Conservation (phyloP, 2,329 filamentous ascomycete species). For the Venturia aucupariae region DNA sequence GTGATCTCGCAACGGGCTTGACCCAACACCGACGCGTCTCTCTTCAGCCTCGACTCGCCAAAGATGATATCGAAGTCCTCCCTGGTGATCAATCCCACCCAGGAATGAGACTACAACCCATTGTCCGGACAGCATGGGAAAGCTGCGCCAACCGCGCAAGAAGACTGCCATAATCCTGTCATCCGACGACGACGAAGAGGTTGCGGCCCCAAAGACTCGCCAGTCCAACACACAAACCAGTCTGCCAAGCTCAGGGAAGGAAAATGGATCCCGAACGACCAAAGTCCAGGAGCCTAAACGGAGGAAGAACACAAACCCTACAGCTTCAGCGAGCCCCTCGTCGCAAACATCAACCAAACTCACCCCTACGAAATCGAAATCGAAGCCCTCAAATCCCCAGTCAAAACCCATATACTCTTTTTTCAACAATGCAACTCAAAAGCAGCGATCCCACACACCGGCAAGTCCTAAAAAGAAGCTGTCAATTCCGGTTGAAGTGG, state of each 20-base stretch:
- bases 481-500: conserved; percentile 19
- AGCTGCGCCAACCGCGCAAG: conserved; percentile 24
- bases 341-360: neutral
- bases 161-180: conserved; percentile 26
- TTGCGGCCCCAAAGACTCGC: neutral
- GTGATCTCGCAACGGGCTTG: neutral
- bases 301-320: neutral
- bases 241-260: neutral
- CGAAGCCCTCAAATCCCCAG: conserved; percentile 3
- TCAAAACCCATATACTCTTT: conserved; percentile 28
- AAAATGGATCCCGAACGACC: neutral
- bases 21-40: neutral
- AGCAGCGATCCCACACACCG: conserved; percentile 30
- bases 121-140: conserved; percentile 27
- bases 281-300: neutral
- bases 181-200: conserved; percentile 25
- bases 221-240: neutral
- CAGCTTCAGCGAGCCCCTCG: neutral
- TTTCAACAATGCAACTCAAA: conserved; percentile 37
- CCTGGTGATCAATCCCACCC: neutral
- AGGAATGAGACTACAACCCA: neutral
- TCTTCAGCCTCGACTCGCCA: too few species aligned
- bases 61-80: neutral
- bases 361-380: neutral
- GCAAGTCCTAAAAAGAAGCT: conserved; percentile 31